These are phyloP conservation scores for Knufia petricola DNA, from an alignment of 2,329 filamentous ascomycete species.

Conservation along the genomic window DNA sequence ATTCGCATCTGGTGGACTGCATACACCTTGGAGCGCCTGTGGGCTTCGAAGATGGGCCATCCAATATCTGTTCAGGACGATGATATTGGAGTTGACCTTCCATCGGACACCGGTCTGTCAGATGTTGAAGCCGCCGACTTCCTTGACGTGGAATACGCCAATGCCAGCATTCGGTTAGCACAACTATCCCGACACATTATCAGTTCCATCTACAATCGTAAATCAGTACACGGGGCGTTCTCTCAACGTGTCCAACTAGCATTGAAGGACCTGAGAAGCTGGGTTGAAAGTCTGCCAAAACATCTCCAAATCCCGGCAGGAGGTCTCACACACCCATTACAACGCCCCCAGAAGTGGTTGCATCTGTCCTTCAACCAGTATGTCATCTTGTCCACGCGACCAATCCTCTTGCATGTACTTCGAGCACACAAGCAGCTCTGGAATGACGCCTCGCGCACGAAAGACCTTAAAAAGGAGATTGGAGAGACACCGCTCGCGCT, in stretches of 20 bases:
- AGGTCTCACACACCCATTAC: constrained; percentile 17
- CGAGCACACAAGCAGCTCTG: constrained; percentile 20
- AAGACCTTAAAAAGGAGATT: constrained; percentile 15
- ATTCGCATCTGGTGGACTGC: constrained; percentile 38
- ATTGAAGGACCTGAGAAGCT: constrained; percentile 30
- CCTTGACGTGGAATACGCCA: constrained; percentile 29
- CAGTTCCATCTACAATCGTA: constrained; percentile 6
- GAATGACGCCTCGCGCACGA: constrained; percentile 6
- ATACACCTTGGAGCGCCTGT: constrained; percentile 40
- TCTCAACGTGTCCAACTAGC: constrained; percentile 33
- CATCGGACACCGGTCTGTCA: constrained; percentile 26
- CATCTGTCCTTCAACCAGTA: constrained; percentile 34
- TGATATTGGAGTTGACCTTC: constrained; percentile 36
- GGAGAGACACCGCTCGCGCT: constrained; percentile 30
- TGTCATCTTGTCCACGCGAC: constrained; percentile 31
- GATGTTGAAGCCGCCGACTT: constrained; percentile 30
- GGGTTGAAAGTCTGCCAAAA: constrained; percentile 31
- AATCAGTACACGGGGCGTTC: constrained; percentile 27
- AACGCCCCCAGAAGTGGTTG: constrained; percentile 22
- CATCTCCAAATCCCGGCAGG: constrained; percentile 27
- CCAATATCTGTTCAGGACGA: constrained; percentile 41
- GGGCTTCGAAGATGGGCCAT: constrained; percentile 41
- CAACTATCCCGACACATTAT: constrained; percentile 21
- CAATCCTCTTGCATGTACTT: constrained; percentile 32
- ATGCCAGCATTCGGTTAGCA: constrained; percentile 31